Evolutionary conservation across 2,329 filamentous ascomycete species (phyloP).

Genomic region (Sporothrix schenckii): DNA sequence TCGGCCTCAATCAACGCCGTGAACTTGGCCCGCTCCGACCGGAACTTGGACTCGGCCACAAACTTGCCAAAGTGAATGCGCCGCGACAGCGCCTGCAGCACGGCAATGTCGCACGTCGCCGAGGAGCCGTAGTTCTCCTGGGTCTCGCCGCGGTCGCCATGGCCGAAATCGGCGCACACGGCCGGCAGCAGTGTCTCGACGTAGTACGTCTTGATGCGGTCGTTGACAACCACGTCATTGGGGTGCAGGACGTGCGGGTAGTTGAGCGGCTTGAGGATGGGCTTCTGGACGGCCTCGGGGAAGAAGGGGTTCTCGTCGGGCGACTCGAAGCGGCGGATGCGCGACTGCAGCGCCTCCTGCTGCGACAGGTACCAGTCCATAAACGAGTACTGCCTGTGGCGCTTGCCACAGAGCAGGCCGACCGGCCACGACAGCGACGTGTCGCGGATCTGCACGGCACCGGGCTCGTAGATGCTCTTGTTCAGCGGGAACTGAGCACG

Average conservation of each 20-base stretch:
- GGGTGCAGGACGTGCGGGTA: conserved; percentile 87
- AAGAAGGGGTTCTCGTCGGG: conserved; percentile 99
- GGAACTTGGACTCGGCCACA: conserved; percentile 94
- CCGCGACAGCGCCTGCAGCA: conserved; percentile 84
- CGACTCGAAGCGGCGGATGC: conserved; percentile 91
- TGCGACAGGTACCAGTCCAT: conserved; percentile 92
- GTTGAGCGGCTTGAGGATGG: conserved; percentile 82
- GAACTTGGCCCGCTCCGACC: conserved; percentile 77
- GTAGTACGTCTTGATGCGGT: conserved; percentile 83
- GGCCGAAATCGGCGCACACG: conserved; percentile 77
- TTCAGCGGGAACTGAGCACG: conserved; percentile 97
- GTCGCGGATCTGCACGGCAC: conserved; percentile 76
- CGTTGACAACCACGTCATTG: conserved; percentile 90
- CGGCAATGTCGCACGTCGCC: conserved; percentile 86
- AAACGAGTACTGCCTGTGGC: conserved; percentile 65
- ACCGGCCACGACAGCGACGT: conserved; percentile 13
- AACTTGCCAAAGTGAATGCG: conserved; percentile 98
- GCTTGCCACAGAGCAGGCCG: neutral
- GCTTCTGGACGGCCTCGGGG: conserved; percentile 73
- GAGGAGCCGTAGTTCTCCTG: conserved; percentile 95
- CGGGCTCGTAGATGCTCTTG: conserved; percentile 78
- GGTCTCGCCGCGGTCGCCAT: conserved; percentile 77
- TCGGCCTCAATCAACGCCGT: conserved; percentile 78
- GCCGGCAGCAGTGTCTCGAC: conserved; percentile 78
- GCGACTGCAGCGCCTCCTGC: conserved; percentile 87